Evolutionary conservation across 371 early-diverging fungal species (phyloP), one percentile per base, ranked within the genome.

Genomic region (Mortierella sp.): DNA sequence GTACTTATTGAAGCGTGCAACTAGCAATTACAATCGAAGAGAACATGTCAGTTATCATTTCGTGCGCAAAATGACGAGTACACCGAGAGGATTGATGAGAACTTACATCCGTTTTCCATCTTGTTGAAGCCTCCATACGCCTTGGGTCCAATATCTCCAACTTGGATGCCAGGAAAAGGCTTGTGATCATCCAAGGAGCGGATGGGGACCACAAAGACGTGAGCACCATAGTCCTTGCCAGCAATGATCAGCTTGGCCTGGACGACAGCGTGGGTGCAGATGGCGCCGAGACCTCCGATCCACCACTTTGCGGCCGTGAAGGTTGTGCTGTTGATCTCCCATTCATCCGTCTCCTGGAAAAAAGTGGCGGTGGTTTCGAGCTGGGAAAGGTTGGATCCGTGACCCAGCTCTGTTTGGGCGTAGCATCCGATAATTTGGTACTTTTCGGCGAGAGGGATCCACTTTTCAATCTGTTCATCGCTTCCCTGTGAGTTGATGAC

Each of bases 331-430:
- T 97, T 95, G 75, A 98, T 89, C 77, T 96, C 97, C 75, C 94
- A 97, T 87, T 96, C 95, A 75, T 96, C 94, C 18, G 96, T 94
- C 77, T 95, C 95, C 14, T 91, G 90, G 56, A 95, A 88, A 75
- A 92, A 97, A 0, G 97, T 97, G 18, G 97, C 97, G 0, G 97
- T 97, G 29, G 98, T 98, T 87, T 97, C 97, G 63, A 98, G 91
- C 3, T 95, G 94, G 79, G 94, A 93, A 38, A 98, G 93, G 75
- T 98, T 97, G 21, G 96, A 76, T 41, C 79, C 86, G 29, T 90
- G 89, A 12, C 83, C 83, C 41, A 85, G 81, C 75, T 96, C 96
- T 3, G 96, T 97, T 85, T 96, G 95, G 43, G 96, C 96, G 82
- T 96, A 96, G 82, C 96, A 96, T 38, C 97, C 97, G 79, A 97